These are phyloP conservation scores for Lithohypha guttulata DNA, from an alignment of 2,329 filamentous ascomycete species.

Conservation along the genomic window DNA sequence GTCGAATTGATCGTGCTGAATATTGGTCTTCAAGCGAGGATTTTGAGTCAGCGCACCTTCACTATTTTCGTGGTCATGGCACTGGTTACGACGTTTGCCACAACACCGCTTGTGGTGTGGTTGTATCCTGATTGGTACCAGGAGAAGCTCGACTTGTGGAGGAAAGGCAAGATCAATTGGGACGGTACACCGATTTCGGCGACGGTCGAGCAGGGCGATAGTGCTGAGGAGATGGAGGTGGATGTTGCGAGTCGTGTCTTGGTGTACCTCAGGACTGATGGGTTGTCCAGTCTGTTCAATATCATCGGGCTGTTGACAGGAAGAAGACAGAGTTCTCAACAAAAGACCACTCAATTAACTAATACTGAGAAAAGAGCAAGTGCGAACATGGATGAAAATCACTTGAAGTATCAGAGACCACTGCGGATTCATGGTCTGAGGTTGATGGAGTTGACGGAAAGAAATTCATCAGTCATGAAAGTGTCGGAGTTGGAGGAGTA, in stretches of 20 bases:
- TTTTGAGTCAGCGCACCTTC: constrained; percentile 70
- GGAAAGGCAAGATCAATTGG: constrained; percentile 85
- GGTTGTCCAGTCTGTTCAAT: constrained; percentile 68
- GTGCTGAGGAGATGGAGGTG: constrained; percentile 20
- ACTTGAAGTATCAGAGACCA: constrained; percentile 32
- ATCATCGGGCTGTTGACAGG: constrained; percentile 60
- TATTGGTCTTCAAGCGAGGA: constrained; percentile 73
- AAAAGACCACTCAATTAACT: constrained; percentile 20
- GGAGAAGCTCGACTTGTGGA: constrained; percentile 62
- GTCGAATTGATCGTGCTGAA: constrained; percentile 85
- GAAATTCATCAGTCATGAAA: constrained; percentile 91
- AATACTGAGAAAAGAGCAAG: constrained; percentile 11
- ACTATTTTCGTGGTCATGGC: constrained; percentile 96
- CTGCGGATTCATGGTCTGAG: constrained; percentile 76
- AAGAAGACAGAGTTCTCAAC: constrained; percentile 14
- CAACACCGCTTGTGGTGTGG: constrained; percentile 61
- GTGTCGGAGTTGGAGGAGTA: constrained; percentile 72
- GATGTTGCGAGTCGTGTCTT: constrained; percentile 49
- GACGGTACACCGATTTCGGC: constrained; percentile 48
- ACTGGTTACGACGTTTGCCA: constrained; percentile 71
- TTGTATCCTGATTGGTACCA: constrained; percentile 73
- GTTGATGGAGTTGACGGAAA: constrained; percentile 76
- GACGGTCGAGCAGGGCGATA: constrained; percentile 35
- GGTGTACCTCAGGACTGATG: constrained; percentile 75
- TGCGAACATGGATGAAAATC: constrained; percentile 15